Evolutionary conservation across 208 protist species (phyloP).

Genomic region (Kentomonas sorsogonicus): DNA sequence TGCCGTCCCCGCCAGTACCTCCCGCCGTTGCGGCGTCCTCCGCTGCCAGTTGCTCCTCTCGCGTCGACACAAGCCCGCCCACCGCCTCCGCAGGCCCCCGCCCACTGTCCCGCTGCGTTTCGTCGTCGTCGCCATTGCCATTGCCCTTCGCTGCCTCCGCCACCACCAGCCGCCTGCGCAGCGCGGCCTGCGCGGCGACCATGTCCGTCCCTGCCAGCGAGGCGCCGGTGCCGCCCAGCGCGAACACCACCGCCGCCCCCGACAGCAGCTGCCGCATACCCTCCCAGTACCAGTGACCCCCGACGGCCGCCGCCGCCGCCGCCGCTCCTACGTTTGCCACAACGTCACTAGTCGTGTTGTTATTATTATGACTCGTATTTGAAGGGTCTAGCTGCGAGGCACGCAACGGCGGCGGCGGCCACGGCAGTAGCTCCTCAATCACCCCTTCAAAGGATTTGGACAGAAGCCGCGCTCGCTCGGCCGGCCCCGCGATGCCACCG

Average conservation of each 20-base stretch:
- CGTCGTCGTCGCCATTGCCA: constrained; percentile 1
- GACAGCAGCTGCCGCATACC: constrained; percentile 53
- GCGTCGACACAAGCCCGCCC: no score
- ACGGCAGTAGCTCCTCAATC: no score
- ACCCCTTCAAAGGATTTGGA: no score
- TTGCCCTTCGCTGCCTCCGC: not conserved
- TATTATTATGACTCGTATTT: no score
- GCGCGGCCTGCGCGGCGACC: constrained; percentile 31
- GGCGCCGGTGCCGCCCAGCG: constrained; percentile 47
- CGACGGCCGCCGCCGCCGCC: constrained; percentile 15
- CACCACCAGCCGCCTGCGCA: constrained; percentile 24
- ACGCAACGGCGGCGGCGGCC: no score
- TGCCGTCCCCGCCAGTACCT: not conserved
- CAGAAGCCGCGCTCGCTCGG: no score
- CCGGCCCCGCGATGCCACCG: no score
- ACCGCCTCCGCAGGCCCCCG: no score
- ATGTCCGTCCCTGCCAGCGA: constrained; percentile 56
- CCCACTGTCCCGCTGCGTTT: constrained; percentile 10
- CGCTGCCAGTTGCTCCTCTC: no score
- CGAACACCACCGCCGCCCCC: constrained; percentile 45
- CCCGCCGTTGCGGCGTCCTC: no score
- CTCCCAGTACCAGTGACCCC: constrained; percentile 75
- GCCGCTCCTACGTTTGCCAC: not conserved
- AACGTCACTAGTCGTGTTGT: no score
- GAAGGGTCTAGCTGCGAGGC: no score